These are phyloP conservation scores for Patellaria atrata DNA, from an alignment of 495 filamentous ascomycete genomes.

Conservation along the genomic window DNA sequence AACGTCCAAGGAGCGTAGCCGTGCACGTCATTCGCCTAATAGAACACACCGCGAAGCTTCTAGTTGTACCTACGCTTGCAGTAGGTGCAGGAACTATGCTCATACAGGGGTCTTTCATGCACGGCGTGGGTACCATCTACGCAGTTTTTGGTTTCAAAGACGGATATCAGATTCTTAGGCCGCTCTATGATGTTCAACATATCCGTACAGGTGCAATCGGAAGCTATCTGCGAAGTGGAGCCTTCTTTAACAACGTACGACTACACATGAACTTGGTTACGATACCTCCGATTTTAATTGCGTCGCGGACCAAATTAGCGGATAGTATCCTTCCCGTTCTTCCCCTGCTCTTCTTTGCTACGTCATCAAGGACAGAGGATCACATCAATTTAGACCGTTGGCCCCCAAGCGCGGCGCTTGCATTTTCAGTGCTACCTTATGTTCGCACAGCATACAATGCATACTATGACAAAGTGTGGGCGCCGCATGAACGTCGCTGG, in stretches of 20 bases:
- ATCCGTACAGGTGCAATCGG: no score
- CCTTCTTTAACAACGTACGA: slow-evolving; percentile 15
- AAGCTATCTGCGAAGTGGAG: neutral
- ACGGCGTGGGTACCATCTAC: slow-evolving; percentile 46
- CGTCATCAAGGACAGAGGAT: slow-evolving; percentile 27
- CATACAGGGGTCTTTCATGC: slow-evolving; percentile 38
- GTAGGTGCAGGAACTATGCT: slow-evolving; percentile 14
- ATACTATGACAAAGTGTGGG: slow-evolving; percentile 52
- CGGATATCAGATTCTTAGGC: slow-evolving; percentile 34
- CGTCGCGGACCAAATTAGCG: slow-evolving; percentile 42
- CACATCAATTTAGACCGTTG: slow-evolving; percentile 39
- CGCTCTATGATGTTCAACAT: slow-evolving; percentile 8
- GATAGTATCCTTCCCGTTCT: slow-evolving; percentile 47
- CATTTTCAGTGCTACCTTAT: slow-evolving; percentile 52
- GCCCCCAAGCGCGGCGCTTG: slow-evolving; percentile 64
- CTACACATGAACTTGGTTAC: slow-evolving; percentile 42
- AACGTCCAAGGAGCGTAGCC: slow-evolving; percentile 53
- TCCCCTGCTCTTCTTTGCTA: slow-evolving; percentile 47
- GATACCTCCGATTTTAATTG: slow-evolving; percentile 45
- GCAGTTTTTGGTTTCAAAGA: slow-evolving; percentile 50
- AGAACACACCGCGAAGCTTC: slow-evolving; percentile 36
- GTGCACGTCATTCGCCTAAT: slow-evolving; percentile 44
- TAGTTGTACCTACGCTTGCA: slow-evolving; percentile 40
- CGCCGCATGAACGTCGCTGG: slow-evolving; percentile 48
- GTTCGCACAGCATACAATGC: slow-evolving; percentile 51